These are phyloP conservation scores for Floccularia luteovirens DNA, from an alignment of 768 basidiomycete genomes.

Conservation along the genomic window DNA sequence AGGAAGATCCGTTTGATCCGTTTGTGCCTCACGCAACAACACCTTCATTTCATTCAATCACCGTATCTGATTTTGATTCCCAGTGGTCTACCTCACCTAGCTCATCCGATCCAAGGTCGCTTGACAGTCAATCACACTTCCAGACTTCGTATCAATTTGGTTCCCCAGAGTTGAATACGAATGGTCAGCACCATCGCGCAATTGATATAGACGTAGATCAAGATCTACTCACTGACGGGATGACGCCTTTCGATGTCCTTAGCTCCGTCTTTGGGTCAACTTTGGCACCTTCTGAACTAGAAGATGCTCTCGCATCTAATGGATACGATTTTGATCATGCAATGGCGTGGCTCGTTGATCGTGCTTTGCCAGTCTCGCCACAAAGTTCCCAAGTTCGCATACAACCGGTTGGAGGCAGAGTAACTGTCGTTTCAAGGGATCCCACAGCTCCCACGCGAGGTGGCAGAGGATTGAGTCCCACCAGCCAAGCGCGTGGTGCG, in stretches of 20 bases:
- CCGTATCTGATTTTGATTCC: conserved; percentile 55
- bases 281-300: conserved; percentile 83
- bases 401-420: conserved; percentile 60
- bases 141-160: conserved; percentile 12
- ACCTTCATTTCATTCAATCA: conserved; percentile 55
- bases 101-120: conserved; percentile 41
- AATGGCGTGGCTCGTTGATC: conserved; percentile 91
- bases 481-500: conserved; percentile 19
- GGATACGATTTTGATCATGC: conserved; percentile 94
- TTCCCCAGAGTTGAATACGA: conserved; percentile 10
- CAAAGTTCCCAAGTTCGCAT: conserved; percentile 39
- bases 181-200: conserved; percentile 10
- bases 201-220: conserved; percentile 38
- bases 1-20: conserved; percentile 84
- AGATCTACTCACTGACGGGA: conserved; percentile 74
- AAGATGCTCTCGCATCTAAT: conserved; percentile 83
- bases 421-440: conserved; percentile 61
- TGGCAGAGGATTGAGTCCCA: conserved; percentile 30
- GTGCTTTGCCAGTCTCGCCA: conserved; percentile 42
- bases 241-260: conserved; percentile 97
- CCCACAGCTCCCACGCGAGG: conserved; percentile 21
- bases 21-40: conserved; percentile 46
- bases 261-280: conserved; percentile 90
- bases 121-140: conserved; percentile 15
- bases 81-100: conserved; percentile 47